Percentiles rank a stretch among this genome's conserved stretches.
These are phyloP conservation scores for Colletotrichum cereale DNA, from an alignment of 2,329 filamentous ascomycete genomes.

Conservation along the genomic window DNA sequence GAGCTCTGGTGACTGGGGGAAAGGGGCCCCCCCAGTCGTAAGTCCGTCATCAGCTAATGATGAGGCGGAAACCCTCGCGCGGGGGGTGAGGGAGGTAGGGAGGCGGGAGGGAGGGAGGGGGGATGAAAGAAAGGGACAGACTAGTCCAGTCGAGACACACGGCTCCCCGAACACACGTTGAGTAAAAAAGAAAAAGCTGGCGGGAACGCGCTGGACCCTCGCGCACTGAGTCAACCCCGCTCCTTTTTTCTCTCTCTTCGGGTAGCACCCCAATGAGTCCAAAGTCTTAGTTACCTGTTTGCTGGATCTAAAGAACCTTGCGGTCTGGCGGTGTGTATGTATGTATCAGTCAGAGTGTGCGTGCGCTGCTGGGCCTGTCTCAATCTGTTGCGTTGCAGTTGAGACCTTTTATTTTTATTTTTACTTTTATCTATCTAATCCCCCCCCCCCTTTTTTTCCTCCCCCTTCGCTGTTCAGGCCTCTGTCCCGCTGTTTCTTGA, in stretches of 20 bases:
- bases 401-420: not conserved
- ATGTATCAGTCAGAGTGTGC: too few species aligned
- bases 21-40: too few species aligned
- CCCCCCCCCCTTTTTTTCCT: not conserved
- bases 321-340: not conserved
- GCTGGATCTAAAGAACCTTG: not conserved
- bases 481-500: not conserved
- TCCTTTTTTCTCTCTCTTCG: not conserved
- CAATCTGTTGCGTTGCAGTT: not conserved
- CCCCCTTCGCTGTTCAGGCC: not conserved
- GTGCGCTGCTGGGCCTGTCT: not conserved
- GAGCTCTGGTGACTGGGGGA: conserved; percentile 2
- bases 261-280: not conserved
- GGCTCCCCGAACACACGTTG: conserved; percentile 1
- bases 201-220: conserved; percentile 10
- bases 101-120: too few species aligned
- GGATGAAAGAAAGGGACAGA: not conserved
- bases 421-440: too few species aligned
- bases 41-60: conserved; percentile 30
- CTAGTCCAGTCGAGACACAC: not conserved
- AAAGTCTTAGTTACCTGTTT: not conserved
- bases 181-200: not conserved
- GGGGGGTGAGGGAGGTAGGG: too few species aligned
- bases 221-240: conserved; percentile 5
- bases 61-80: not conserved